Base-by-base conservation (phyloP, 2,329 filamentous ascomycete species). In the Beauveria varroae region DNA sequence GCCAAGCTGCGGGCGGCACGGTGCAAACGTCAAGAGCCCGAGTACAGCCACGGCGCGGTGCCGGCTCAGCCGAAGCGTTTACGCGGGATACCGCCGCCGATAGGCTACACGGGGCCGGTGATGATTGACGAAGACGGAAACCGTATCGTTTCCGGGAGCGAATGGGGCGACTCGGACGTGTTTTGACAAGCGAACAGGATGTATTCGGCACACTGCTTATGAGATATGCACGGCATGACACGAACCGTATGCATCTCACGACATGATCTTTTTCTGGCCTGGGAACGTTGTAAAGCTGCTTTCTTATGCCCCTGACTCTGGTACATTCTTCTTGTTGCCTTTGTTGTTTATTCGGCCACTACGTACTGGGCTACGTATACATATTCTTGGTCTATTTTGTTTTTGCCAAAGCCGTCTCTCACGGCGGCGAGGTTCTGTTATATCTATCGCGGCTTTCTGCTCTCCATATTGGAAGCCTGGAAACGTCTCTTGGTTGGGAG, bases 1-100 rank as follows among this genome's bases (percentile, higher is more conserved):
- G 88, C 90, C 65, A 91, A 90, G 73, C 77, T 93, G 59, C 83
- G 88, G 62, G 86, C 87, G 37, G 81, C 87, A 6, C 83, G 85
- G 41, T 71, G 81, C 66, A 93, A 91, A 76, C 82, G 88, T 51
- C 79, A 83, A 63, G 79, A 77, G 24, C 79, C 80, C 14, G 83
- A 84, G 53, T 73, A 75, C 37, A 73, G 71, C 7, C 76, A 78
- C 63, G 70, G 71, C n/a, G 69, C 72, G 9, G 69, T 76, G 37
- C 72, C 74, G 55, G 77, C 74, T 67, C 77, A 80, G 63, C 67
- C 74, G 26, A 87, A 86, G 74, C 81, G 83, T 57, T 69, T 76
- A 28, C 78, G 81, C 34, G 84, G 82, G 0, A 70, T 86, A 14
- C 81, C 81, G 8, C 76, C 82, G n/a, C 70, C 76, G 10, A 68